Base-by-base conservation (phyloP, 1,284 basidiomycete genomes). In the Boletus mariae region DNA sequence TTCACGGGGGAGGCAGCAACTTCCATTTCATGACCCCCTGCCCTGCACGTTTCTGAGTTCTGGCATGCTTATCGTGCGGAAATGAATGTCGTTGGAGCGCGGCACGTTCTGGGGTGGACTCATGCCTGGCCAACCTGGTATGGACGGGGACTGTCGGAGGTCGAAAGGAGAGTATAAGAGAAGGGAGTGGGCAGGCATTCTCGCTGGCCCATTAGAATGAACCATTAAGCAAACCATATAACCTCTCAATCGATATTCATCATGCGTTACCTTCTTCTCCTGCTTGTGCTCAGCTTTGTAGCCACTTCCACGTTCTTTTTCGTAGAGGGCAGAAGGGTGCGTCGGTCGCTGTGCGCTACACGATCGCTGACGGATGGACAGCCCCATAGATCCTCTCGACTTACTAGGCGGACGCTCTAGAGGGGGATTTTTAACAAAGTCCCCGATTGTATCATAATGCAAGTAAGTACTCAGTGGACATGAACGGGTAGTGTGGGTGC, bases 141-240 rank as follows among this genome's bases (percentile, higher is more conserved):
- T 17, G 40, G 42, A 40, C 31, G 38, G 37, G 25, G 32, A n/a
- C 34, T 31, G 44, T 57, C 64, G 64, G 63, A 66, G 49, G 55
- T 52, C 54, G 60, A 67, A 64, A 49, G 62, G 25, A 37, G 9
- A 4, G 56, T 68, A 64, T 64, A 64, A 67, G 62, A 65, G 32
- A 34, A 54, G 47, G 41, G 40, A 49, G 48, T 29, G 5, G 15
- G 31, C 20, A 37, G 38, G 47, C 12, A 31, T 54, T 54, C 28
- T 55, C 49, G 48, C 35, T 41, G 64, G 64, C 66, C 66, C 66
- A 65, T 41, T 57, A 66, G 57, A 65, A 68, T 64, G 66, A 66
- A 63, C 55, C 23, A 62, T 59, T 65, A 56, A 52, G 62, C 54
- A 61, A 55, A 47, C 46, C 41, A 42, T 41, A 52, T 47, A 45